Percentiles rank a stretch among this genome's conserved stretches.
Evolutionary conservation across 345 rosid genomes (phyloP).

Genomic region (Barbarea vulgaris): DNA sequence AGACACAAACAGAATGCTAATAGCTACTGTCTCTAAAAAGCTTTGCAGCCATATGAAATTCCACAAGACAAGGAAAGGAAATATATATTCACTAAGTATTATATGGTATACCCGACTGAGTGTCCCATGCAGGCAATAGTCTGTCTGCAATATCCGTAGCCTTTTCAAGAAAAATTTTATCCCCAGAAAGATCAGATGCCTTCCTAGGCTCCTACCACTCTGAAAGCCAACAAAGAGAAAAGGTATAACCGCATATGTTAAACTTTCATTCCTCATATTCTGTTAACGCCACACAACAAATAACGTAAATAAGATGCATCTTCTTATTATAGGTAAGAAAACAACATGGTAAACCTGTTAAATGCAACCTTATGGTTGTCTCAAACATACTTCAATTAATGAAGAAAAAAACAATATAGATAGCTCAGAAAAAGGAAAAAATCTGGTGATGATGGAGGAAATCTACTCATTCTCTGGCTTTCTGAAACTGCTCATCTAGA

Average conservation of each 20-base stretch:
- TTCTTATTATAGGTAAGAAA: constrained; percentile 35
- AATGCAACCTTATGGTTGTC: constrained; percentile 99
- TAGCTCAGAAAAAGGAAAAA: constrained; percentile 11
- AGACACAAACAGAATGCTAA: background rate
- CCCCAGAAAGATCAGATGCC: constrained; percentile 98
- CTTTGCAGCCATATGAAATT: background rate
- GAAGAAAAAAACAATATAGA: background rate
- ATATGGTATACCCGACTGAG: constrained; percentile 80
- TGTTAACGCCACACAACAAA: constrained; percentile 1
- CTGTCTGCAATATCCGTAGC: constrained; percentile 95
- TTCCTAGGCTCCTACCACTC: constrained; percentile 99
- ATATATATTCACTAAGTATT: constrained; percentile 37
- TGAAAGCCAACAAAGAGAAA: constrained; percentile 44
- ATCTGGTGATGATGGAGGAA: background rate
- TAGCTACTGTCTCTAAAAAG: background rate
- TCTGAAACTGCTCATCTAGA: constrained; percentile 78
- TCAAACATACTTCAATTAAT: constrained; percentile 57
- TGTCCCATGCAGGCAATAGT: constrained; percentile 94
- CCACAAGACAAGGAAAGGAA: background rate
- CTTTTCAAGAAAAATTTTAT: constrained; percentile 82
- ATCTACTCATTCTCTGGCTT: constrained; percentile 87
- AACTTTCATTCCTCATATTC: background rate
- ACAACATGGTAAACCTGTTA: constrained; percentile 70
- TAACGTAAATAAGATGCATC: constrained; percentile 34
- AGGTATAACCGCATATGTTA: constrained; percentile 3